Conservation (phyloP, 1,284 basidiomycete species). For the Polyporus tsugae region DNA sequence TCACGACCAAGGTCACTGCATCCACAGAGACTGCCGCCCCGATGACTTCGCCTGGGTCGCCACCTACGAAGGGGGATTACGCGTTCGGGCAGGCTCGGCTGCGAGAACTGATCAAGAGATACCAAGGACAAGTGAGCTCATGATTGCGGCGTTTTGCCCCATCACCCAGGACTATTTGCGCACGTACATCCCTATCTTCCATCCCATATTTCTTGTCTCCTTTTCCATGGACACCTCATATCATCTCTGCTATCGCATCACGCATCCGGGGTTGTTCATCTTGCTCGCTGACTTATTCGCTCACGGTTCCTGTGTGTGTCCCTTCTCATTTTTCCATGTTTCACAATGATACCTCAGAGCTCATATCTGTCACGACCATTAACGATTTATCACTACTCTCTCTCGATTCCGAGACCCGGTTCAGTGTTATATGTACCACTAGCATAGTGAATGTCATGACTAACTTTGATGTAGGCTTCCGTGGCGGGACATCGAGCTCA, state of each 20-base stretch:
- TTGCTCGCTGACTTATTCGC: slow-evolving; percentile 31
- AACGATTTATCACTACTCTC: slow-evolving; percentile 22
- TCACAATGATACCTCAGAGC: slow-evolving; percentile 19
- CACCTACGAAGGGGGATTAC: slow-evolving; percentile 50
- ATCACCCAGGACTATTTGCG: slow-evolving; percentile 3
- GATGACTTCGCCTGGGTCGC: slow-evolving; percentile 27
- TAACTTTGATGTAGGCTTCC: not conserved
- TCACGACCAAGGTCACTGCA: slow-evolving; percentile 2
- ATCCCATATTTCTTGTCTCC: slow-evolving; percentile 9
- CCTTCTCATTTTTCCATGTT: not conserved
- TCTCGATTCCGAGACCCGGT: slow-evolving; percentile 2
- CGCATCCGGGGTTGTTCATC: not conserved
- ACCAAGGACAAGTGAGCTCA: slow-evolving; percentile 55
- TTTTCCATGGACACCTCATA: slow-evolving; percentile 8
- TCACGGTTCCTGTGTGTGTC: slow-evolving; percentile 7
- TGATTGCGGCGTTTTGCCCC: slow-evolving; percentile 12
- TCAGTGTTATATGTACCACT: slow-evolving; percentile 7
- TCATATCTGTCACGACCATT: slow-evolving; percentile 26
- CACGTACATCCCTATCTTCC: slow-evolving; percentile 12
- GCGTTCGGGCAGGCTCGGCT: slow-evolving; percentile 79
- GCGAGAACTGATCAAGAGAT: slow-evolving; percentile 81
- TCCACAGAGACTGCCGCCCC: slow-evolving; percentile 12
- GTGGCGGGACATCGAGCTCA: too few species aligned
- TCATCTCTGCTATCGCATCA: slow-evolving; percentile 8
- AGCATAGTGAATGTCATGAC: slow-evolving; percentile 1